Conservation (phyloP, 2,329 filamentous ascomycete genomes). For the Arthrinium puccinioides region DNA sequence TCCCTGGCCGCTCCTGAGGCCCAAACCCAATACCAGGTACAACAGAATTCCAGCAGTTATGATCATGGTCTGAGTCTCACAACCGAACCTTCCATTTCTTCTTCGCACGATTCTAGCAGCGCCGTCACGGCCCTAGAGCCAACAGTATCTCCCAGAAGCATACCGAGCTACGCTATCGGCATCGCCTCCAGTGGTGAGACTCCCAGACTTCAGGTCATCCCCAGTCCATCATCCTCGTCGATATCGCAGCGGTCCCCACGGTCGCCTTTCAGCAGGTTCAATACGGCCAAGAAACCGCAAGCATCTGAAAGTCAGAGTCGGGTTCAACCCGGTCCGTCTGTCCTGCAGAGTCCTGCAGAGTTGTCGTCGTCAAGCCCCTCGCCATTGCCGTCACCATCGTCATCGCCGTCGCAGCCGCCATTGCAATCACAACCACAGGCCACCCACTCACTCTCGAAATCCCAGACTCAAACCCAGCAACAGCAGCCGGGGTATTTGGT, state of each 20-base stretch:
- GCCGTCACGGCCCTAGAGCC: too few relatives aligned
- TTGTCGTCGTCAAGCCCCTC: constrained; percentile 9
- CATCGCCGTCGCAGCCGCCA: constrained; percentile 5
- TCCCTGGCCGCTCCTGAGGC: constrained; percentile 37
- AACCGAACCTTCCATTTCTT: background rate
- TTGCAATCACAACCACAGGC: too few relatives aligned
- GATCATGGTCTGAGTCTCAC: constrained; percentile 1
- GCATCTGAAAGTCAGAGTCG: background rate
- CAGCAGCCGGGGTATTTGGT: background rate
- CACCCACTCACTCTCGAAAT: background rate
- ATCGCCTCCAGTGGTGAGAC: constrained; percentile 5
- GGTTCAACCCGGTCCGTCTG: too few relatives aligned
- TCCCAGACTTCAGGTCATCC: constrained; percentile 16
- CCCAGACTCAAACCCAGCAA: constrained; percentile 1
- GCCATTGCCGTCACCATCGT: constrained; percentile 1
- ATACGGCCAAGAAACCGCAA: constrained; percentile 13
- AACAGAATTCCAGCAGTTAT: too few relatives aligned
- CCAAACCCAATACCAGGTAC: constrained; percentile 18
- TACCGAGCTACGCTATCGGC: constrained; percentile 1
- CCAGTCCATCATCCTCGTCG: constrained; percentile 15
- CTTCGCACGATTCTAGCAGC: too few relatives aligned
- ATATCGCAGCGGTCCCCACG: constrained; percentile 23
- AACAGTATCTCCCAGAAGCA: too few relatives aligned
- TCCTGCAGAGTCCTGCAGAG: too few relatives aligned
- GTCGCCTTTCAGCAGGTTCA: constrained; percentile 24